These are phyloP conservation scores for Rugosomyces carneus DNA, from an alignment of 1,284 basidiomycete genomes.

Conservation along the genomic window DNA sequence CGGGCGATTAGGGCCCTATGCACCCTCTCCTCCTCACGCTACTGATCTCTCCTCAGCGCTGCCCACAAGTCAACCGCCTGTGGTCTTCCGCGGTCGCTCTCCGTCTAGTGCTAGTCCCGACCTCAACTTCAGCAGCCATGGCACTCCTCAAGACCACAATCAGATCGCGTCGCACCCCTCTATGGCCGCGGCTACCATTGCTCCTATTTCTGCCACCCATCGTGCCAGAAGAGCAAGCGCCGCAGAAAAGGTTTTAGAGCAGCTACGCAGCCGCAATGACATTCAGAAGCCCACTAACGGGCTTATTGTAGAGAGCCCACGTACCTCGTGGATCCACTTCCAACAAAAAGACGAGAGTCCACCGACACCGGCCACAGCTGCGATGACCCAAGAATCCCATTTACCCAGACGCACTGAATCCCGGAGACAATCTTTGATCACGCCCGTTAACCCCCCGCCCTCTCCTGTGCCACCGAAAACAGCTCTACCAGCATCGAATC, in stretches of 20 bases:
- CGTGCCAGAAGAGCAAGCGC: slow-evolving; percentile 45
- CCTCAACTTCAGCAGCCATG: slow-evolving; percentile 7
- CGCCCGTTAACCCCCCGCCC: slow-evolving; percentile 29
- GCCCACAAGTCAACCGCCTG: slow-evolving; percentile 15
- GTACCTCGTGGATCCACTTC: slow-evolving; percentile 39
- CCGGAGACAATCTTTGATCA: slow-evolving; percentile 34
- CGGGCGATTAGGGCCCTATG: slow-evolving; percentile 21
- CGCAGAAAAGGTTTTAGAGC: slow-evolving; percentile 54
- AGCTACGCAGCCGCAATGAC: slow-evolving; percentile 42
- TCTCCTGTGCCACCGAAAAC: slow-evolving; percentile 33
- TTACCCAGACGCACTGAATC: slow-evolving; percentile 25
- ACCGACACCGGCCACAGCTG: slow-evolving; percentile 4
- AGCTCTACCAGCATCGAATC: slow-evolving; percentile 13
- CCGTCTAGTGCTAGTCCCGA: slow-evolving; percentile 27
- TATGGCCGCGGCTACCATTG: slow-evolving; percentile 15
- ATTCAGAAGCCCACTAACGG: slow-evolving; percentile 30
- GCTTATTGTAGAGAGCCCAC: slow-evolving; percentile 26
- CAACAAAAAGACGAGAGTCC: slow-evolving; percentile 23
- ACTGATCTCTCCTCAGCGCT: slow-evolving; percentile 10
- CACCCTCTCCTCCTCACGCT: slow-evolving; percentile 18
- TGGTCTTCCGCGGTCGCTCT: slow-evolving; percentile 27
- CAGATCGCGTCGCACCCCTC: slow-evolving; percentile 10
- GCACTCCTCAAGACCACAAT: slow-evolving; percentile 12
- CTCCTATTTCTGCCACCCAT: slow-evolving; percentile 25
- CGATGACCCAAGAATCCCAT: slow-evolving; percentile 6